A percentile compares a stretch with the other conserved stretches of the same genome.
Conservation (phyloP, 345 rosid genomes). For the Lumnitzera racemosa region DNA sequence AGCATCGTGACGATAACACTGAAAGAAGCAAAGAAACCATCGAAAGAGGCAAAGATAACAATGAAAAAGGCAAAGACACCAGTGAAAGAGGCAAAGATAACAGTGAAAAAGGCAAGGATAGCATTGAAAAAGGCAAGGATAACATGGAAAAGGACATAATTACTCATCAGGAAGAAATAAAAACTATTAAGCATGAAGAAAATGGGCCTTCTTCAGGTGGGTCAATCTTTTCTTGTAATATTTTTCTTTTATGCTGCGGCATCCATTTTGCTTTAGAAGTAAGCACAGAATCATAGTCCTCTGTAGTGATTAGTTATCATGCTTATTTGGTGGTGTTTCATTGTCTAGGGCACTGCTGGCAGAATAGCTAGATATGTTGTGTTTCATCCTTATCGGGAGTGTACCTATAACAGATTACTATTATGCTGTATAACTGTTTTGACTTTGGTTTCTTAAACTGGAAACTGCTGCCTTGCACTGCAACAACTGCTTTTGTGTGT, state of each 20-base stretch:
- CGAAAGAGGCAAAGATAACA: not conserved
- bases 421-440: too few species aligned
- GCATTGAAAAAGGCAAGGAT: not conserved
- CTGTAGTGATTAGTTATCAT: not conserved
- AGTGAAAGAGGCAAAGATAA: conserved; percentile 21
- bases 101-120: not conserved
- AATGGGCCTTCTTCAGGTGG: conserved; percentile 53
- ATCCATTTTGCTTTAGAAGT: not conserved
- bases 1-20: conserved; percentile 44
- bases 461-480: too few species aligned
- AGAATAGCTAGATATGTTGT: too few species aligned
- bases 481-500: too few species aligned
- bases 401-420: too few species aligned
- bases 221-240: not conserved
- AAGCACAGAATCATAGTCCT: too few species aligned
- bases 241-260: not conserved
- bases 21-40: conserved; percentile 21
- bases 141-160: conserved; percentile 28
- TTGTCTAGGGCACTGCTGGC: too few species aligned
- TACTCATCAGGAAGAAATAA: conserved; percentile 48
- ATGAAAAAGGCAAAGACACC: conserved; percentile 9
- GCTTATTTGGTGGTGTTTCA: not conserved
- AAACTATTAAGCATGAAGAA: conserved; percentile 36
- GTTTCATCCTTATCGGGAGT: too few species aligned
- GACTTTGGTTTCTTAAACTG: too few species aligned